Evolutionary conservation across 164 flowering plant genomes (phyloP), one percentile per base, ranked within the genome.

Genomic region (Macadamia integrifolia): DNA sequence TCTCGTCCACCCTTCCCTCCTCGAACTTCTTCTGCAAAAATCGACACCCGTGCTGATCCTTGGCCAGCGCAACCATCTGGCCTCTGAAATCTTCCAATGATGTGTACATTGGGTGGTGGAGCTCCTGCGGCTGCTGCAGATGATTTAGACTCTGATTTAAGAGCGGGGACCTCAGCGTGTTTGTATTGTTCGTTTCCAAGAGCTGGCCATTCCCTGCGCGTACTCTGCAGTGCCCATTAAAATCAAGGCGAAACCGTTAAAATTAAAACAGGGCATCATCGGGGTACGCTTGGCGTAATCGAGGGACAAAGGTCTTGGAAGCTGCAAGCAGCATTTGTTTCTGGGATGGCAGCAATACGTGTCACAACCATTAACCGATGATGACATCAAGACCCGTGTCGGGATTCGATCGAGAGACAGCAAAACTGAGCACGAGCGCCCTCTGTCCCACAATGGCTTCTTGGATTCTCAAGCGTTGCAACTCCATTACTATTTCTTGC

Each of bases 41-140:
- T 3, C 78, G 66, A 57, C 80, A 72, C 13, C 83, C 80, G 9
- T 46, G 17, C 53, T 79, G 87, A 69, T 79, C 77, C 62, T 50
- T 79, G 11, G 86, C 83, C 59, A 82, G 17, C 1, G 62, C 18
- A 35, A 73, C 63, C 6, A 86, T 65, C 17, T 10, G 66, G 0
- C 89, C 84, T 35, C 73, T 66, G 61, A 80, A 62, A 11, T 76
- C 74, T 3, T 73, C 77, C 71, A 76, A 35, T n/a, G n/a, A n/a
- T n/a, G n/a, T n/a, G n/a, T n/a, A n/a, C n/a, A n/a, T n/a, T n/a
- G n/a, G n/a, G n/a, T n/a, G n/a, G n/a, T n/a, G n/a, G n/a, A n/a
- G n/a, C n/a, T n/a, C n/a, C n/a, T n/a, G n/a, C n/a, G n/a, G n/a
- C n/a, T n/a, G n/a, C 14, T 40, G 11, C 6, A 6, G 59, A 10